Evolutionary conservation across 129 eudicot species (phyloP).

Genomic region (Deinandra increscens): DNA sequence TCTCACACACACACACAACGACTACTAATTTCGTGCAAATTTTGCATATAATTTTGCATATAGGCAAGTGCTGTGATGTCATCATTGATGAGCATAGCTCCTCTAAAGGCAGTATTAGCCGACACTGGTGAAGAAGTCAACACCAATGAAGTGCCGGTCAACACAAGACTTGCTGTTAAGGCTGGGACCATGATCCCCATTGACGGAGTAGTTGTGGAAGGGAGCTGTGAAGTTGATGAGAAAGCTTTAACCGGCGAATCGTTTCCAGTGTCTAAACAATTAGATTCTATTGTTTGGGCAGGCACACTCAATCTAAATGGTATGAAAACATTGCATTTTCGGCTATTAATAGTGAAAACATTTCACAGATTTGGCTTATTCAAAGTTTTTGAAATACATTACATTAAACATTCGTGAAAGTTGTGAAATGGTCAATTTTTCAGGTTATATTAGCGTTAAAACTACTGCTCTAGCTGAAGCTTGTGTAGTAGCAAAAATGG

Average conservation of each 20-base stretch:
- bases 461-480: constrained; percentile 84
- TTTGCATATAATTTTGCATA: too few relatives aligned
- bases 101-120: constrained; percentile 71
- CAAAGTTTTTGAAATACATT: background rate
- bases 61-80: constrained; percentile 89
- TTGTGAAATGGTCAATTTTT: background rate
- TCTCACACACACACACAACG: background rate
- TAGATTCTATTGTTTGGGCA: constrained; percentile 77
- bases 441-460: constrained; percentile 69
- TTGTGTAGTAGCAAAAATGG: constrained; percentile 88
- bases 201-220: constrained; percentile 82
- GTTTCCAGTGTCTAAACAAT: constrained; percentile 69
- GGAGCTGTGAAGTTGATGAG: constrained; percentile 86
- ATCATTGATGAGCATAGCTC: constrained; percentile 66
- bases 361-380: background rate
- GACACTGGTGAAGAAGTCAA: constrained; percentile 69
- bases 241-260: constrained; percentile 92
- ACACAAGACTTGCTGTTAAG: constrained; percentile 81
- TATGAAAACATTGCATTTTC: constrained; percentile 22
- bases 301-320: constrained; percentile 94
- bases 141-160: constrained; percentile 53
- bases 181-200: constrained; percentile 82
- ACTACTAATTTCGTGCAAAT: background rate
- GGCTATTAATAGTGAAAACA: too few relatives aligned
- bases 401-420: constrained; percentile 5